Evolutionary conservation across 148 eudicot genomes (phyloP), one percentile per base, ranked within the genome.

Genomic region (Heliamphora exappendiculata): DNA sequence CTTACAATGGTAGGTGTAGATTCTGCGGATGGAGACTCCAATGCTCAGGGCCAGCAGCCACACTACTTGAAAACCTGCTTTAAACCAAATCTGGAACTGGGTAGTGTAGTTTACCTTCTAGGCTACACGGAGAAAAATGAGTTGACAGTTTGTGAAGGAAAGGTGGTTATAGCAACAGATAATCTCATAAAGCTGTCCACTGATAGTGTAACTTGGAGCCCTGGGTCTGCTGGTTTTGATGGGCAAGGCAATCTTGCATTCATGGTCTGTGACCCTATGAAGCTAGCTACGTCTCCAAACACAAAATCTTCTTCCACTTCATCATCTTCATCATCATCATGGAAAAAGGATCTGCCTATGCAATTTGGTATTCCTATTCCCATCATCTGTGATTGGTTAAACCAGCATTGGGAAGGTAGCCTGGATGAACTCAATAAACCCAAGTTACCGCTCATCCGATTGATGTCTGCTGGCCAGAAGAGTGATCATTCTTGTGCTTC

Each of bases 331-430:
- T 73, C 94, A n/a, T 83, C 88, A 45, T 88, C 96, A 1, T 83
- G 84, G 90, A 91, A 91, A 78, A 95, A 88, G 84, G 96, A 89
- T 78, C 79, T 76, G 29, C 89, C 89, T 6, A 88, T 84, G 94
- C 97, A 91, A 68, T 95, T 92, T 75, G 99, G 99, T 33, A 91
- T 95, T 67, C 99, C 99, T 0, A 88, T 95, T 78, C 93, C 96
- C 29, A 71, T 87, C 53, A 93, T 93, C 55, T 88, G 86, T 80
- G 97, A 93, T 77, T 95, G 99, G 99, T 72, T 95, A 65, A 89
- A 89, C 84, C 99, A 93, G 85, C 93, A 95, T 72, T 95, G 96
- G 99, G 99, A 95, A 80, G 97, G 97, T n/a, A 92, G 85, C 75
- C 93, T 95, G 1, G 96, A 95, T 78, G 99, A 95, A 53, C 87